These are phyloP conservation scores for Suhomyces taliae DNA, from an alignment of 1,139 yeast genomes.

Conservation along the genomic window DNA sequence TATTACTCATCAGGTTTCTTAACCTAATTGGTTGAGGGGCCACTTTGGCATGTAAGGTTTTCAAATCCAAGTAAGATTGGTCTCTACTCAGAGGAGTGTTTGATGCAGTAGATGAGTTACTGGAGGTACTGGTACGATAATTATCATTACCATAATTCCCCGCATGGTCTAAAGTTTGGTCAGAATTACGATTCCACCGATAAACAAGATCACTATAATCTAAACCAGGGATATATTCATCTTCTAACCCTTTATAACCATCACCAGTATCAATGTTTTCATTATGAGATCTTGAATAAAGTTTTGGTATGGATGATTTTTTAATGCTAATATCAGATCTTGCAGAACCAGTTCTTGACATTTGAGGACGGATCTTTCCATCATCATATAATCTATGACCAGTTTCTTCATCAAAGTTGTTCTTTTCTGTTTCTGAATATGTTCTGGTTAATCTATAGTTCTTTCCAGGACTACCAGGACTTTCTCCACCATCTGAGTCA, in stretches of 20 bases:
- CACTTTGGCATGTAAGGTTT: conserved; percentile 47
- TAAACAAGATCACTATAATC: conserved; percentile 48
- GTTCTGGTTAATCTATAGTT: conserved; percentile 38
- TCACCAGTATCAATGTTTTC: conserved; percentile 18
- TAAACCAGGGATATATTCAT: conserved; percentile 71
- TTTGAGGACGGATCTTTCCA: conserved; percentile 44
- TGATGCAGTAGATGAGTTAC: conserved; percentile 18
- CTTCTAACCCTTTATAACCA: conserved; percentile 53
- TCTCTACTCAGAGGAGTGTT: conserved; percentile 33
- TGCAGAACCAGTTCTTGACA: conserved; percentile 4
- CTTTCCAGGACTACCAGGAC: not conserved
- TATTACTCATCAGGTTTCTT: conserved; percentile 12
- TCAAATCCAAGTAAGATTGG: conserved; percentile 42
- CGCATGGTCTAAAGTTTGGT: conserved; percentile 14
- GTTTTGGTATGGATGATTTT: conserved; percentile 13
- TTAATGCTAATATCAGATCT: not conserved
- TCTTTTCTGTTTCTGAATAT: conserved; percentile 57
- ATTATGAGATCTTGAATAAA: conserved; percentile 37
- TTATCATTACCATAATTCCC: conserved; percentile 1
- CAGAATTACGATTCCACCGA: conserved; percentile 34
- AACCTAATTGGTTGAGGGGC: conserved; percentile 45
- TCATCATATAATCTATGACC: conserved; percentile 53
- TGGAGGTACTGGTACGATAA: conserved; percentile 1
- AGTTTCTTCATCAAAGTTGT: conserved; percentile 51
- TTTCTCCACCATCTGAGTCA: not conserved